These are phyloP conservation scores for Ambrosia hybrid DNA, from an alignment of 140 eudicot genomes.

Conservation along the genomic window DNA sequence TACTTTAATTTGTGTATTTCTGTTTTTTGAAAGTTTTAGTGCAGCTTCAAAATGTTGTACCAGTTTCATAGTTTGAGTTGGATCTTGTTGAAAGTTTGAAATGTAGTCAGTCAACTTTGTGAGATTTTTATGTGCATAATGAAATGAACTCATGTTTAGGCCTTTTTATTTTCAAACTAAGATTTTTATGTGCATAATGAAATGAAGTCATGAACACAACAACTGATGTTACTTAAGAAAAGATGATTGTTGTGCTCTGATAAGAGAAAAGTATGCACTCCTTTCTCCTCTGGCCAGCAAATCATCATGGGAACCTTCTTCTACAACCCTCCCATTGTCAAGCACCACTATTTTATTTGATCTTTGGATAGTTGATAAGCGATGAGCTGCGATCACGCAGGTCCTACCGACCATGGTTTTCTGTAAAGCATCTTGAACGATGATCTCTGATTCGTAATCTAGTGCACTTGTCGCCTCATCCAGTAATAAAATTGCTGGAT, in stretches of 20 bases:
- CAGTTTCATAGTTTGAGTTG: slow-evolving; percentile 16
- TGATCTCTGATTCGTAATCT: slow-evolving; percentile 47
- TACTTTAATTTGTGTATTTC: slow-evolving; percentile 31
- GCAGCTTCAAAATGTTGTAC: too few relatives aligned
- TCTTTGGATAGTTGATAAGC: slow-evolving; percentile 53
- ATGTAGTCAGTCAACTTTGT: slow-evolving; percentile 16
- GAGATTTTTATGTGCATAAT: slow-evolving; percentile 14
- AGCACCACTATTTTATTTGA: slow-evolving; percentile 51
- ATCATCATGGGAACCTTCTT: slow-evolving; percentile 31
- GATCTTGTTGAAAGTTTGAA: slow-evolving; percentile 27
- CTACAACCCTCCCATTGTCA: slow-evolving; percentile 39
- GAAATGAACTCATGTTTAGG: slow-evolving; percentile 11
- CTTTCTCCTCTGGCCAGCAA: slow-evolving; percentile 31
- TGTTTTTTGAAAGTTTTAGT: not conserved
- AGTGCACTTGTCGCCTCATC: slow-evolving; percentile 69
- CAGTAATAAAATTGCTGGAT: slow-evolving; percentile 46
- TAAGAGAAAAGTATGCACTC: slow-evolving; percentile 32
- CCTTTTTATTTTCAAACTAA: too few relatives aligned
- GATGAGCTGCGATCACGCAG: slow-evolving; percentile 55
- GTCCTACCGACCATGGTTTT: slow-evolving; percentile 55
- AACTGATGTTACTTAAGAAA: slow-evolving; percentile 13
- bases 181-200: not conserved
- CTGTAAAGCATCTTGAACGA: slow-evolving; percentile 58
- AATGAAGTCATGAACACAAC: not conserved
- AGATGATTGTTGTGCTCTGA: slow-evolving; percentile 26